These are phyloP conservation scores for Mimosa bimucronata DNA, from an alignment of 306 rosid genomes.

Conservation along the genomic window DNA sequence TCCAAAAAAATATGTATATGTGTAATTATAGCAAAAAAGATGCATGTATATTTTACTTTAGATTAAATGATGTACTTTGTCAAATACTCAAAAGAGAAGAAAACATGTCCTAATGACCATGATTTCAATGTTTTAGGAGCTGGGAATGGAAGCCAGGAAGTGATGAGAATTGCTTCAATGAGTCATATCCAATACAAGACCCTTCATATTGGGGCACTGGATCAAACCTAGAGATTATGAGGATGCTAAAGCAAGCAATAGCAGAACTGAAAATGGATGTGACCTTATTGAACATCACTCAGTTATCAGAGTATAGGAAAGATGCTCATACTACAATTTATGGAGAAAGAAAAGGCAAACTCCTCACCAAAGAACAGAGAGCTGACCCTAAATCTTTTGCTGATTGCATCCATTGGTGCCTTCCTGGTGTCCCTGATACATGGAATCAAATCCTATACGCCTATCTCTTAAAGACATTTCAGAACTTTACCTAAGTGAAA, in stretches of 20 bases:
- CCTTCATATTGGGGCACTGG: constrained; percentile 81
- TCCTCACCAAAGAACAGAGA: constrained; percentile 77
- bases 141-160: constrained; percentile 91
- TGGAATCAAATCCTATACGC: constrained; percentile 88
- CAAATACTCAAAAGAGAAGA: not conserved
- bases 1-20: no score
- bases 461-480: constrained; percentile 63
- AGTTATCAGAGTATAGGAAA: constrained; percentile 81
- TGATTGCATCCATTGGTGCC: constrained; percentile 93
- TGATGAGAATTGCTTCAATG: constrained; percentile 77
- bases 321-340: constrained; percentile 83
- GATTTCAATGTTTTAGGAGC: constrained; percentile 56
- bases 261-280: constrained; percentile 56
- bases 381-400: constrained; percentile 74
- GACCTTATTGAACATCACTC: constrained; percentile 76
- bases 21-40: not conserved
- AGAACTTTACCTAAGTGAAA: constrained; percentile 38
- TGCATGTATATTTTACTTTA: not conserved
- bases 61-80: not conserved
- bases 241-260: constrained; percentile 48
- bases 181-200: constrained; percentile 66
- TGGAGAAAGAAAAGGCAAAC: constrained; percentile 85
- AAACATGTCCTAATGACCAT: not conserved
- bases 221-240: constrained; percentile 83
- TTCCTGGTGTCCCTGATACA: constrained; percentile 93